A percentile compares a stretch with the other conserved stretches of the same genome.
These are phyloP conservation scores for Linnemannia schmuckeri DNA, from an alignment of 192 early-diverging fungal genomes.

Conservation along the genomic window DNA sequence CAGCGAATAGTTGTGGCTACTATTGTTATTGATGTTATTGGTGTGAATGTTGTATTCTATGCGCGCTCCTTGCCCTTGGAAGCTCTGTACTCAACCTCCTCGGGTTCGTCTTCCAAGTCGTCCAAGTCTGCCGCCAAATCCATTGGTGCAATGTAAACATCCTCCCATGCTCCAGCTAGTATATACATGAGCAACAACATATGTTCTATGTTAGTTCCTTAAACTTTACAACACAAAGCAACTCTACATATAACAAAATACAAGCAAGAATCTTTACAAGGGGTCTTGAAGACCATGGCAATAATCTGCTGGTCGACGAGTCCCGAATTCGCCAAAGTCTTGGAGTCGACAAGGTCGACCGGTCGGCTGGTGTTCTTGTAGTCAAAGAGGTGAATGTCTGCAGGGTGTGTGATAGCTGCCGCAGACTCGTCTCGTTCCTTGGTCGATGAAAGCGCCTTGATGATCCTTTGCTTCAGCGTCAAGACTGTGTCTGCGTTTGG, in stretches of 20 bases:
- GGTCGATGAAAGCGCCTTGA: conserved; percentile 34
- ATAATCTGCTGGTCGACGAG: conserved; percentile 48
- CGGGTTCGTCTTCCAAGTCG: conserved; percentile 40
- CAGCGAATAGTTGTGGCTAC: too few species aligned
- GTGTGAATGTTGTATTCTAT: not conserved
- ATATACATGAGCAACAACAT: not conserved
- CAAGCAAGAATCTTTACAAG: conserved; percentile 15
- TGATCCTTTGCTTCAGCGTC: conserved; percentile 32
- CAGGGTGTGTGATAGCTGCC: not conserved
- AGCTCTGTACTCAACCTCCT: conserved; percentile 33
- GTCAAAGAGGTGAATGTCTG: conserved; percentile 24
- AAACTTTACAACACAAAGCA: not conserved
- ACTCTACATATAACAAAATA: not conserved
- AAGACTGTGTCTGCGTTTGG: conserved; percentile 31
- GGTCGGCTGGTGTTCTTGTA: conserved; percentile 27
- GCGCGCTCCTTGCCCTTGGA: conserved; percentile 51
- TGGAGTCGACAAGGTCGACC: conserved; percentile 20
- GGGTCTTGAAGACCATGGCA: conserved; percentile 37
- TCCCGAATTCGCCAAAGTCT: conserved; percentile 30
- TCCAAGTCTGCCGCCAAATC: conserved; percentile 38
- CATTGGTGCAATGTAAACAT: conserved; percentile 34
- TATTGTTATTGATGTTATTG: too few species aligned
- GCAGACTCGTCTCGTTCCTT: conserved; percentile 12
- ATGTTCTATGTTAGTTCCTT: not conserved
- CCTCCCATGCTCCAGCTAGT: conserved; percentile 43